These are phyloP conservation scores for Breviolum minutum DNA, from an alignment of 73 alveolate species.

Conservation along the genomic window DNA sequence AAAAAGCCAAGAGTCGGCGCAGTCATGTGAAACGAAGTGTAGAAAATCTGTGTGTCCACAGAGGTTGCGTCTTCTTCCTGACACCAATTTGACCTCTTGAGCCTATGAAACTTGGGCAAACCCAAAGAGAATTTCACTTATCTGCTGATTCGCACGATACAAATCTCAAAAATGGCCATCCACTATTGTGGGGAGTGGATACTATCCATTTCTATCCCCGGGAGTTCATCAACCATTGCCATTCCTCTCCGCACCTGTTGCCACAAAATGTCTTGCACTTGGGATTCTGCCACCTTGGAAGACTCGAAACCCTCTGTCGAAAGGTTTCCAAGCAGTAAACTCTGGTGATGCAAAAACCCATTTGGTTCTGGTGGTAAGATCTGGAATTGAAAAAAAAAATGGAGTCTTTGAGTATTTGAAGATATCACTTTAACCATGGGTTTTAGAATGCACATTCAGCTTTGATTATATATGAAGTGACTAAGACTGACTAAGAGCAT, in stretches of 20 bases:
- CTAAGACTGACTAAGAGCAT: neutral
- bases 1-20: conserved; percentile 2
- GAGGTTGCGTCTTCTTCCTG: conserved; percentile 30
- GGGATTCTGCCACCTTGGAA: conserved; percentile 33
- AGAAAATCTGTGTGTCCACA: conserved; percentile 37
- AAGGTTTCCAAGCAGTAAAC: no score
- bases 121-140: neutral
- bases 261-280: conserved; percentile 44
- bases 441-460: no score
- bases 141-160: no score
- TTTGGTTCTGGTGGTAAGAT: no score
- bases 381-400: no score
- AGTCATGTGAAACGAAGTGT: conserved; percentile 29
- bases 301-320: no score
- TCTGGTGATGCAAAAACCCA: neutral
- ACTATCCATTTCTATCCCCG: no score
- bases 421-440: no score
- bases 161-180: neutral
- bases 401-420: no score
- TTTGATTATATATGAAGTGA: no score
- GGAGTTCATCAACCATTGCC: neutral
- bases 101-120: no score
- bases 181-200: neutral
- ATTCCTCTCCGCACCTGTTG: conserved; percentile 1
- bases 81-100: neutral